These are phyloP conservation scores for Leavenworthia alabamica DNA, from an alignment of 345 rosid species.

Conservation along the genomic window DNA sequence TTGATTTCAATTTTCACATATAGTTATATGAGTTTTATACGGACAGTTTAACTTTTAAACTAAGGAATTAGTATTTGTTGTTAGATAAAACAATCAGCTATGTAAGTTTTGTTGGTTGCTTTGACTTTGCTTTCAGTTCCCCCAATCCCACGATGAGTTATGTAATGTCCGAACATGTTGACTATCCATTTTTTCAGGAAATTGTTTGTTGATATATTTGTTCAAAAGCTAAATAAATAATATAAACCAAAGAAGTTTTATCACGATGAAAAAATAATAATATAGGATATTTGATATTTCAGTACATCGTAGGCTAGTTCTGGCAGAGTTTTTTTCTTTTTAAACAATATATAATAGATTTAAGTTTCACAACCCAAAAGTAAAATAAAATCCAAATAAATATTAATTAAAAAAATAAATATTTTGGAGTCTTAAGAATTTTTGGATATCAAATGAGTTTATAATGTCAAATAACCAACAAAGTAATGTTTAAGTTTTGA, in stretches of 20 bases:
- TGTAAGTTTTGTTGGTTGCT: not conserved
- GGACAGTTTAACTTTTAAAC: no score
- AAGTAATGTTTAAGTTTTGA: not conserved
- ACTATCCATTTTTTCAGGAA: not conserved
- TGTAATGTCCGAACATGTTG: slow-evolving; percentile 1
- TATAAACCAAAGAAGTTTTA: not conserved
- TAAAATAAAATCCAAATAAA: not conserved
- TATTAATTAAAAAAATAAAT: not conserved
- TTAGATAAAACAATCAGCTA: no score
- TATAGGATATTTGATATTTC: not conserved
- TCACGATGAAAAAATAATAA: not conserved
- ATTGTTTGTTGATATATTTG: not conserved
- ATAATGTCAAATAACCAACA: not conserved
- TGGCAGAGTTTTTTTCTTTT: not conserved
- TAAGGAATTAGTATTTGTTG: no score
- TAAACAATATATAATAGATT: not conserved
- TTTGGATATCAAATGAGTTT: not conserved
- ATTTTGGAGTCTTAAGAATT: not conserved
- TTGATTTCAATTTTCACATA: no score
- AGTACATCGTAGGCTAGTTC: not conserved
- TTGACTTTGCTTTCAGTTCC: not conserved
- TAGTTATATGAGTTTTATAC: no score
- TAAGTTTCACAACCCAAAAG: not conserved
- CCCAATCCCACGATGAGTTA: slow-evolving; percentile 4
- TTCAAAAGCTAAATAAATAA: not conserved